These are phyloP conservation scores for Fusarium oligoseptatum DNA, from an alignment of 2,329 filamentous ascomycete genomes.

Conservation along the genomic window DNA sequence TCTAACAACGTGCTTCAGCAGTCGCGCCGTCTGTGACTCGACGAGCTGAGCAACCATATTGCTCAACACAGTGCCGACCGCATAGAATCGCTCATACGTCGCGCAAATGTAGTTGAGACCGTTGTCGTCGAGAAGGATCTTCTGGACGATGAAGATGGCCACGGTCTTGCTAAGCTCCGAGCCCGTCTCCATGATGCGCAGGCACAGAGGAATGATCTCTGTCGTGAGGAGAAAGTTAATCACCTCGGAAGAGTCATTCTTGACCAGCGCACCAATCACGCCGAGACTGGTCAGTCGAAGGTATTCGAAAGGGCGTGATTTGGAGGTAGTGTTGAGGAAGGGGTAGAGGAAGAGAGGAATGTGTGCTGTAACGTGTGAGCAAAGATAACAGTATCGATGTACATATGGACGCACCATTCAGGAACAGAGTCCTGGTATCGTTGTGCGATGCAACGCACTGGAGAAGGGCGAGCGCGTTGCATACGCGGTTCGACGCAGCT, in stretches of 20 bases:
- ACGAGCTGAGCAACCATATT: constrained; percentile 99
- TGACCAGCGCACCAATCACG: constrained; percentile 96
- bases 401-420: constrained; percentile 78
- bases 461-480: constrained; percentile 93
- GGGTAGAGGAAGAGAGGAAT: constrained; percentile 98
- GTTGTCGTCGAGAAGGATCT: constrained; percentile 96
- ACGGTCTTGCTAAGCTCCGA: constrained; percentile 99
- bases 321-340: constrained; percentile 98
- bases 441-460: constrained; percentile 98
- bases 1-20: constrained; percentile 96
- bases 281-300: constrained; percentile 94
- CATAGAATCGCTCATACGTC: constrained; percentile 98
- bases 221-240: constrained; percentile 99
- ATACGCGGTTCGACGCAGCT: constrained; percentile 96
- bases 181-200: constrained; percentile 99
- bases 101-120: constrained; percentile 98
- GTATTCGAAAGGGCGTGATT: constrained; percentile 97
- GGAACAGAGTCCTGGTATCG: constrained; percentile 91
- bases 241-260: constrained; percentile 98
- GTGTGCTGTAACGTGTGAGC: constrained; percentile 73
- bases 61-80: constrained; percentile 95
- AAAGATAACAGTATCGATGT: not conserved
- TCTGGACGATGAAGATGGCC: constrained; percentile 99
- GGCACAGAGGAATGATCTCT: constrained; percentile 96
- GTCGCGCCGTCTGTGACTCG: constrained; percentile 94